A percentile compares a stretch with the other conserved stretches of the same genome.
These are phyloP conservation scores for Suhomyces yuchorum DNA, from an alignment of 1,139 yeast genomes.

Conservation along the genomic window DNA sequence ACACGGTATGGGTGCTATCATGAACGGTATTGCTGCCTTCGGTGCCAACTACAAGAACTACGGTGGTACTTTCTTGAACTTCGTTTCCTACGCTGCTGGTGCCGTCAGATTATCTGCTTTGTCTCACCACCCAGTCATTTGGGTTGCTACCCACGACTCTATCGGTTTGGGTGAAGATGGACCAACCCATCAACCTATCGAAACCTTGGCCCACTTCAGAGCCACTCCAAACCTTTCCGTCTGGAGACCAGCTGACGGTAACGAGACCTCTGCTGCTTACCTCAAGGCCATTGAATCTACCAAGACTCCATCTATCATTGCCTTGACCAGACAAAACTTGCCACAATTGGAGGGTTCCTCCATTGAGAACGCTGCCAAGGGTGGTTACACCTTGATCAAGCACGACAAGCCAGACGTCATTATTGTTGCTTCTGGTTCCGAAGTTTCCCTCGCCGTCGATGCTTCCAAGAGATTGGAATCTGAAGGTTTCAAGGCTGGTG, in stretches of 20 bases:
- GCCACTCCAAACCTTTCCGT: conserved; percentile 93
- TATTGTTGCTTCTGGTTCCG: conserved; percentile 93
- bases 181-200: conserved; percentile 99
- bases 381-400: conserved; percentile 82
- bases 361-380: conserved; percentile 88
- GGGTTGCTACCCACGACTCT: conserved; percentile 99
- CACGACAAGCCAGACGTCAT: conserved; percentile 73
- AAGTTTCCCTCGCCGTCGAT: conserved; percentile 81
- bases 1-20: conserved; percentile 99
- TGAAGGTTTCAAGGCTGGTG: conserved; percentile 72
- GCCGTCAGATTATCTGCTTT: conserved; percentile 94
- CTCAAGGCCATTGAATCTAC: conserved; percentile 69
- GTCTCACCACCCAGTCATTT: conserved; percentile 89
- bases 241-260: conserved; percentile 99
- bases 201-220: conserved; percentile 97
- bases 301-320: conserved; percentile 85
- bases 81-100: conserved; percentile 97
- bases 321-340: conserved; percentile 95
- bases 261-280: conserved; percentile 98
- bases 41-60: conserved; percentile 92
- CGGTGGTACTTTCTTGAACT: conserved; percentile 98
- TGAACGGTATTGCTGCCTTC: conserved; percentile 96
- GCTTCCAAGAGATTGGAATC: conserved; percentile 66
- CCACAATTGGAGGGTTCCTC: conserved; percentile 95
- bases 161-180: conserved; percentile 99